Percentiles rank a stretch among this genome's conserved stretches.
Evolutionary conservation across 2,329 filamentous ascomycete genomes (phyloP).

Genomic region (Alternaria solani): DNA sequence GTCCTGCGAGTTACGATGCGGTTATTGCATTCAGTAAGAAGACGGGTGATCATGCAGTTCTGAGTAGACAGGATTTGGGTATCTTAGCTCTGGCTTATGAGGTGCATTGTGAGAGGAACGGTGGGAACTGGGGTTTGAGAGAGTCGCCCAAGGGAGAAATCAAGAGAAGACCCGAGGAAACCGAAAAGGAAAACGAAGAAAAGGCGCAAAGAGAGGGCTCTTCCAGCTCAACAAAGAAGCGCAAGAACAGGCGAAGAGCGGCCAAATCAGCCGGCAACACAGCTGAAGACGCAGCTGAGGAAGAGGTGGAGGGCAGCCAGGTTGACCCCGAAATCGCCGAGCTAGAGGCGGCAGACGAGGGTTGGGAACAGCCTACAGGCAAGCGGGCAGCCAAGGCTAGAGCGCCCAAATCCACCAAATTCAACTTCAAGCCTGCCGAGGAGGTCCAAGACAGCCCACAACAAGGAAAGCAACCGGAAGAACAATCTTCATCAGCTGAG

Average conservation of each 20-base stretch:
- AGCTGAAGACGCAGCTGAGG: slow-evolving; percentile 2
- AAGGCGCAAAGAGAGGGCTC: slow-evolving; percentile 24
- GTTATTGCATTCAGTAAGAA: slow-evolving; percentile 85
- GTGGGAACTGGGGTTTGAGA: slow-evolving; percentile 86
- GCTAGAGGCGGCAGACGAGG: slow-evolving; percentile 11
- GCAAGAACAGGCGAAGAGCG: slow-evolving; percentile 7
- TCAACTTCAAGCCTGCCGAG: slow-evolving; percentile 19
- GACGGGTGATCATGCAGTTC: slow-evolving; percentile 86
- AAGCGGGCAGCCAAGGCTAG: slow-evolving; percentile 21
- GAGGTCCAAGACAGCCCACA: slow-evolving; percentile 7
- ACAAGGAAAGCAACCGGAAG: slow-evolving; percentile 8
- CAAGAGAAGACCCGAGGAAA: slow-evolving; percentile 61
- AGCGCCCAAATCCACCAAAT: slow-evolving; percentile 17
- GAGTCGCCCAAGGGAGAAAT: slow-evolving; percentile 80
- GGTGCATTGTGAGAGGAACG: slow-evolving; percentile 88
- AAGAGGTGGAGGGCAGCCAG: slow-evolving; percentile 3
- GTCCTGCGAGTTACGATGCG: slow-evolving; percentile 77
- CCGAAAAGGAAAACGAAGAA: slow-evolving; percentile 19
- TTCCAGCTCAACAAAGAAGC: slow-evolving; percentile 20
- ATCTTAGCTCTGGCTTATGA: slow-evolving; percentile 92
- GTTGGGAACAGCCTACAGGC: slow-evolving; percentile 21
- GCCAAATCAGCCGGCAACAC: slow-evolving; percentile 1
- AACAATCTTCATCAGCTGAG: neutral
- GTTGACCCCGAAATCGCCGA: slow-evolving; percentile 3
- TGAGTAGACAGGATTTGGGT: slow-evolving; percentile 89